A percentile compares a stretch with the other conserved stretches of the same genome.
phyloP scores from a whole-genome alignment of 2,329 filamentous ascomycete species.

The Claviceps cyperi region DNA sequence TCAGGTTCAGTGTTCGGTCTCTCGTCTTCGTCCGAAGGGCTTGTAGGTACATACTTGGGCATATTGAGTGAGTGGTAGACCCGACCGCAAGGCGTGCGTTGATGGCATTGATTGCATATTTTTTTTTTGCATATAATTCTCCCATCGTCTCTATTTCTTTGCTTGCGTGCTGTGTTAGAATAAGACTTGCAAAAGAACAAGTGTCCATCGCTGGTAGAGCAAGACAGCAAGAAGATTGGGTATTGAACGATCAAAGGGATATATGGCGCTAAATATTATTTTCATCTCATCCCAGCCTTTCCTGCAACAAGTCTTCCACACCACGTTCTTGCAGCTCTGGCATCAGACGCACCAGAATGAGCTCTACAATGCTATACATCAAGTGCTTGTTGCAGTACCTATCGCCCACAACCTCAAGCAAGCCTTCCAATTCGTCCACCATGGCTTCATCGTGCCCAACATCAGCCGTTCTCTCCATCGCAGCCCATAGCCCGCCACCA shows the following conservation, averaged over 20 bases:
- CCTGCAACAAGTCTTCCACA: constrained; percentile 57
- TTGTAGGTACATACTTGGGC: too few relatives aligned
- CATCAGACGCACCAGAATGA: constrained; percentile 66
- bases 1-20: too few relatives aligned
- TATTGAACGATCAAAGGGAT: neutral
- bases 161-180: too few relatives aligned
- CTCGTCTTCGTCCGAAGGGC: too few relatives aligned
- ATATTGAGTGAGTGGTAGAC: too few relatives aligned
- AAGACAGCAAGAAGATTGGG: neutral
- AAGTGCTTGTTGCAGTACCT: constrained; percentile 87
- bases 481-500: constrained; percentile 21
- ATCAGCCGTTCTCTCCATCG: constrained; percentile 10
- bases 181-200: too few relatives aligned
- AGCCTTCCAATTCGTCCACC: constrained; percentile 44
- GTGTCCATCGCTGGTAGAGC: too few relatives aligned
- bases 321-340: constrained; percentile 68
- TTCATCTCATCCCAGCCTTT: constrained; percentile 37
- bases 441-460: constrained; percentile 24
- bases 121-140: too few relatives aligned
- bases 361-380: constrained; percentile 67
- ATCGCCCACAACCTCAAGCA: constrained; percentile 66
- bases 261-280: neutral
- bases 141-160: too few relatives aligned
- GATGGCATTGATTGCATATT: too few relatives aligned
- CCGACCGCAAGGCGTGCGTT: too few relatives aligned